Evolutionary conservation across 768 basidiomycete genomes (phyloP), one percentile per base, ranked within the genome.

Genomic region (Rhizopogon roseolus): DNA sequence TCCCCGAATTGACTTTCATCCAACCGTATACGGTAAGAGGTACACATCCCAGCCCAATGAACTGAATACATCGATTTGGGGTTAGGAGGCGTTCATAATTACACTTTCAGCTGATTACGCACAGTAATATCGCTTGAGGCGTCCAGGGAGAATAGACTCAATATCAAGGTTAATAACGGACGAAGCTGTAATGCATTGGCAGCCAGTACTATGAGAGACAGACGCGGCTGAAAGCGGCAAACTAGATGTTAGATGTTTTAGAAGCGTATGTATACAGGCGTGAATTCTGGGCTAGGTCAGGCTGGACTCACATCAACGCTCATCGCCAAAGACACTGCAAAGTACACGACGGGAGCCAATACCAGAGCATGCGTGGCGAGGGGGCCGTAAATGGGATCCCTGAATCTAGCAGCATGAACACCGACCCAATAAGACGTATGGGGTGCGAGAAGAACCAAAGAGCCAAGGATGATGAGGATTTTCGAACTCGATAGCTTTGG

Each of bases 371-470:
- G 89, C 2, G 85, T 79, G 6, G 79, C 57, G 14, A 81, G 73
- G 10, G 88, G 78, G 0, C 88, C 88, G 60, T 75, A 67, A 13
- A 82, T 54, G 13, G 83, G 77, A 57, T 80, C 74, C 25, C 70
- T 71, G 60, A 69, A 66, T 58, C 84, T 77, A 29, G 81, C 78
- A 9, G 85, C 82, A 69, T 75, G 78, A 22, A 80, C 77, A 32
- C 82, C 79, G 19, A 80, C 69, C 81, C 82, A 88, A 60, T 89
- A 88, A 5, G 81, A 80, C n/a, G 81, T 75, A 59, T 81, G 78
- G 1, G 90, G 85, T 28, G 82, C 74, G 45, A 71, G 53, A 46
- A 76, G 71, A 36, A 82, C 64, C 28, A 75, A 62, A 8, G 72
- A 51, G 17, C 73, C 77, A 39, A 78, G 70, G 54, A 66, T 63